phyloP scores from a whole-genome alignment of 306 rosid species.

The Corylus avellana region DNA sequence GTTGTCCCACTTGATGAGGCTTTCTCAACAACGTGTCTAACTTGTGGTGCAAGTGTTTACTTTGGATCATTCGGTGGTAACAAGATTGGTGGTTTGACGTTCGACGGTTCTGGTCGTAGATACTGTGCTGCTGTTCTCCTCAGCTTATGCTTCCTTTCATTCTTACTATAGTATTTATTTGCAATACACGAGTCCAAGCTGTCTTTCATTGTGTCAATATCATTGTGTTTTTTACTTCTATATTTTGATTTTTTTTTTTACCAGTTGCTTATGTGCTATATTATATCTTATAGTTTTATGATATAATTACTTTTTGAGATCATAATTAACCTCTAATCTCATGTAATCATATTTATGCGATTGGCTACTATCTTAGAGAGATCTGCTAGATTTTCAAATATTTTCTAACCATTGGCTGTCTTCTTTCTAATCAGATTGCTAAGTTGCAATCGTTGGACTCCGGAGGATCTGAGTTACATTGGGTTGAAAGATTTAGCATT shows the following conservation, averaged over 20 bases:
- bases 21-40: background rate
- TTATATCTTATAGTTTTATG: background rate
- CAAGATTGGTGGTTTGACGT: no score
- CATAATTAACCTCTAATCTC: background rate
- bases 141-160: background rate
- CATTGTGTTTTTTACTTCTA: background rate
- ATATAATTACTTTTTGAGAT: background rate
- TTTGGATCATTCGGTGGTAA: no score
- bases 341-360: background rate
- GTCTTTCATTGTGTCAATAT: background rate
- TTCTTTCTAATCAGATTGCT: slow-evolving; percentile 59
- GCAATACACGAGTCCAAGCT: background rate
- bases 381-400: background rate
- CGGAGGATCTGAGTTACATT: slow-evolving; percentile 49
- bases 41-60: background rate
- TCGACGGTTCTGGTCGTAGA: no score
- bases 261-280: background rate
- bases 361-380: background rate
- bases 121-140: no score
- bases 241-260: background rate
- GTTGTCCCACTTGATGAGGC: background rate
- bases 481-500: slow-evolving; percentile 64
- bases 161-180: background rate
- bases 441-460: slow-evolving; percentile 48
- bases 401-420: slow-evolving; percentile 20